Percentiles rank a stretch among this genome's conserved stretches.
Conservation (phyloP, 306 rosid genomes). For the Mimosa pudica region DNA sequence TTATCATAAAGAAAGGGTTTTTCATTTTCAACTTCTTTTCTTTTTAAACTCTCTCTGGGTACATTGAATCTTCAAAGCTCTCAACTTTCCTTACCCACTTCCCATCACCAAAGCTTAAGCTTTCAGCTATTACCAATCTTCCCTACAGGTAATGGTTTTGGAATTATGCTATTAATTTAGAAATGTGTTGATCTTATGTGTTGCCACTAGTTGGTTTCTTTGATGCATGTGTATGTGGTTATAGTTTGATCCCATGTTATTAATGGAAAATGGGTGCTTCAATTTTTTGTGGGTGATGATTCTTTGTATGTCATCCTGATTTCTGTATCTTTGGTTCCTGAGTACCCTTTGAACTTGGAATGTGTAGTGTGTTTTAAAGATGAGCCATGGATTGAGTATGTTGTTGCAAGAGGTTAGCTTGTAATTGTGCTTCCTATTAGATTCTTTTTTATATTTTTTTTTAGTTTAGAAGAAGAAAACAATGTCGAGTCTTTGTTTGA, state of each 20-base stretch:
- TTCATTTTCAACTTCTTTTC: neutral
- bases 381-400: neutral
- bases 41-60: neutral
- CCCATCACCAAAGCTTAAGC: no score
- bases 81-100: neutral
- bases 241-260: neutral
- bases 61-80: neutral
- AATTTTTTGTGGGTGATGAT: neutral
- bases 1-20: neutral
- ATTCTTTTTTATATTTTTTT: neutral
- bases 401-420: neutral
- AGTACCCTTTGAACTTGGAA: neutral
- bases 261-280: neutral
- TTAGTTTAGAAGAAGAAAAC: neutral
- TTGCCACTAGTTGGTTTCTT: neutral
- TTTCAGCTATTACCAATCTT: neutral
- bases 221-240: neutral
- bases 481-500: neutral
- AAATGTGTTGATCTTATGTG: neutral
- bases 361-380: neutral
- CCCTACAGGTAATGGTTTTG: neutral
- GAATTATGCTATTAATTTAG: neutral
- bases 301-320: neutral
- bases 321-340: neutral
- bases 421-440: neutral